These are phyloP conservation scores for Trichosporon ovoides DNA, from an alignment of 1,284 basidiomycete species.

Conservation along the genomic window DNA sequence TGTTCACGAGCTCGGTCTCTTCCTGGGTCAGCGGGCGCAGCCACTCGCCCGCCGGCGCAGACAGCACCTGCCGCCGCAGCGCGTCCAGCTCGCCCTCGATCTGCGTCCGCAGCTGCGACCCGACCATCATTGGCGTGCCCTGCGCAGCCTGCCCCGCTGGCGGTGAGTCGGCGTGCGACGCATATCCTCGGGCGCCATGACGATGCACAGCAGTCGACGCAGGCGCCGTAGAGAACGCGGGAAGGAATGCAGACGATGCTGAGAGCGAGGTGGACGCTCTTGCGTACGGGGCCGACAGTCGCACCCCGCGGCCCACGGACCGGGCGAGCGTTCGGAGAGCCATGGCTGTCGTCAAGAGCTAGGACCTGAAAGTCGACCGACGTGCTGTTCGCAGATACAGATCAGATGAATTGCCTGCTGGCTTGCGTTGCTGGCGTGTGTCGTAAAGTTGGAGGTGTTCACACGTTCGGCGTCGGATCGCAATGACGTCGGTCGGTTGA, in stretches of 20 bases:
- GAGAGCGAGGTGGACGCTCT: background rate
- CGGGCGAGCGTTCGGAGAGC: background rate
- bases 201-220: background rate
- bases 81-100: slow-evolving; percentile 10
- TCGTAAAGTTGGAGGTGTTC: too few relatives aligned
- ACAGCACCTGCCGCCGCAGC: background rate
- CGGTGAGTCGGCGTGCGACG: background rate
- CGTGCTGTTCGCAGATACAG: background rate
- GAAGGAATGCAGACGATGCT: background rate
- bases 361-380: too few relatives aligned
- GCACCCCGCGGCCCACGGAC: background rate
- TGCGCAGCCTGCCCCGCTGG: background rate
- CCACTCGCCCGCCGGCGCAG: background rate
- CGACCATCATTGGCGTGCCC: slow-evolving; percentile 2
- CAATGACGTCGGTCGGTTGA: too few relatives aligned
- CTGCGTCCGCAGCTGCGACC: slow-evolving; percentile 7
- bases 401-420: too few relatives aligned
- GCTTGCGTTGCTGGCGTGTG: too few relatives aligned
- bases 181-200: background rate
- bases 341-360: too few relatives aligned
- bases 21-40: slow-evolving; percentile 12
- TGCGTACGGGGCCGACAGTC: too few relatives aligned
- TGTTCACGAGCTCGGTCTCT: slow-evolving; percentile 18
- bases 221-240: background rate
- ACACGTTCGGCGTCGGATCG: too few relatives aligned